phyloP scores from a whole-genome alignment of 768 basidiomycete species.

The Psilocybe tampanensis region DNA sequence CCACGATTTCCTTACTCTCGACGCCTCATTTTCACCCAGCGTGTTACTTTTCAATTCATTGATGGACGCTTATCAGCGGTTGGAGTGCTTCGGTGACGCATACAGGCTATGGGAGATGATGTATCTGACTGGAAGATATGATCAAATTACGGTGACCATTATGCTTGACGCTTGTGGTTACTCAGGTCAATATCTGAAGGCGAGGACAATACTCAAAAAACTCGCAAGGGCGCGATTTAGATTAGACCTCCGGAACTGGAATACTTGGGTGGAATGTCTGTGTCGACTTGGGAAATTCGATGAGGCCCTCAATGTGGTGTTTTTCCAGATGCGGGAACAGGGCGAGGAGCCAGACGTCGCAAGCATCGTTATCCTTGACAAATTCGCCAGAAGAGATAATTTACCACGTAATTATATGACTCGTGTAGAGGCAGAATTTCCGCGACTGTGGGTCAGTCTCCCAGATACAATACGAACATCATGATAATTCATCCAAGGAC shows the following conservation, averaged over 20 bases:
- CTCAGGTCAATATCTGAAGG: constrained; percentile 51
- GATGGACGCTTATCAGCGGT: constrained; percentile 88
- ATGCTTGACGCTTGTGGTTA: constrained; percentile 84
- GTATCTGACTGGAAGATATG: constrained; percentile 56
- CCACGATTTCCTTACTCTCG: constrained; percentile 79
- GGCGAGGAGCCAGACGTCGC: constrained; percentile 50
- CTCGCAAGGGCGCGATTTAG: constrained; percentile 50
- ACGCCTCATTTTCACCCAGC: constrained; percentile 76
- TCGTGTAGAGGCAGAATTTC: constrained; percentile 44
- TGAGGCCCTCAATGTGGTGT: constrained; percentile 67
- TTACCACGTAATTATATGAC: constrained; percentile 38
- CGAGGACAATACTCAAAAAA: constrained; percentile 55
- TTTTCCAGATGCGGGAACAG: constrained; percentile 61
- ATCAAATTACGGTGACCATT: constrained; percentile 73
- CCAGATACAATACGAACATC: constrained; percentile 21
- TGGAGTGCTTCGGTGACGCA: constrained; percentile 69
- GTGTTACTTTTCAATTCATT: constrained; percentile 75
- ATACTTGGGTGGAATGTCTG: constrained; percentile 84
- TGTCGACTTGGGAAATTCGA: constrained; percentile 67
- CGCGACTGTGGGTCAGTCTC: constrained; percentile 36
- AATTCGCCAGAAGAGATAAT: constrained; percentile 44
- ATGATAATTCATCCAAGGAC: constrained; percentile 15
- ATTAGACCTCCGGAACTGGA: constrained; percentile 74
- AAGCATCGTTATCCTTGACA: constrained; percentile 54
- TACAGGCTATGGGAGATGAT: constrained; percentile 82